A percentile compares a stretch with the other conserved stretches of the same genome.
Conservation (phyloP, 78 protist genomes). For the Dictyostelium brefeldianum region DNA sequence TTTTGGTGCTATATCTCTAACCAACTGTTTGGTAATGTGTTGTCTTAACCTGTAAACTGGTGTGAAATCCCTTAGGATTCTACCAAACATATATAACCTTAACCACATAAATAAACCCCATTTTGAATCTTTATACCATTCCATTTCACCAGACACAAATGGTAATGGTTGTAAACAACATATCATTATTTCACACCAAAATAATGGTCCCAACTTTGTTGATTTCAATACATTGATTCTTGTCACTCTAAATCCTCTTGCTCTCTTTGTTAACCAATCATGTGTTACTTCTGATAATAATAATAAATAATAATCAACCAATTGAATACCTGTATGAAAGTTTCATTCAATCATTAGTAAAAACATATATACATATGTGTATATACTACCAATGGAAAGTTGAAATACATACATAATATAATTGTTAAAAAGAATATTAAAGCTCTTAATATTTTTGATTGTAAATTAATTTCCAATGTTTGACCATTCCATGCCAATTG, state of each 20-base stretch:
- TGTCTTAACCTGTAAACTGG: constrained; percentile 31
- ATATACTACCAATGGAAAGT: no score
- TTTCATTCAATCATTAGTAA: no score
- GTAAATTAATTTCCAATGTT: constrained; percentile 3
- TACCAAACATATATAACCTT: constrained; percentile 43
- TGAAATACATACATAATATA: constrained; percentile 45
- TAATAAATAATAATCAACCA: constrained; percentile 57
- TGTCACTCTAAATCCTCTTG: constrained; percentile 73
- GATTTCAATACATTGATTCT: constrained; percentile 59
- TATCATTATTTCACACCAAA: constrained; percentile 34
- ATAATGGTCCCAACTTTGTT: constrained; percentile 62
- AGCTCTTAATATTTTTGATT: constrained; percentile 28
- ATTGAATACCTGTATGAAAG: constrained; percentile 14
- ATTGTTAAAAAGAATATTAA: constrained; percentile 17
- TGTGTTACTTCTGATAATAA: constrained; percentile 67
- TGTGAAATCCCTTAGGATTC: constrained; percentile 58
- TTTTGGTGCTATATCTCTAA: constrained; percentile 41
- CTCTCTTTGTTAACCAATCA: constrained; percentile 81
- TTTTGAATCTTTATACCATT: constrained; percentile 60
- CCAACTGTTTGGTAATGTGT: not conserved
- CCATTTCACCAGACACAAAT: constrained; percentile 18
- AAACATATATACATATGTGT: no score
- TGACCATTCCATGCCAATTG: constrained; percentile 51
- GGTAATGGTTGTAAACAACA: constrained; percentile 55
- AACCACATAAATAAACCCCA: constrained; percentile 80